Percentiles rank a stretch among this genome's conserved stretches.
Evolutionary conservation across 306 rosid species (phyloP).

Genomic region (Acacia confusa): DNA sequence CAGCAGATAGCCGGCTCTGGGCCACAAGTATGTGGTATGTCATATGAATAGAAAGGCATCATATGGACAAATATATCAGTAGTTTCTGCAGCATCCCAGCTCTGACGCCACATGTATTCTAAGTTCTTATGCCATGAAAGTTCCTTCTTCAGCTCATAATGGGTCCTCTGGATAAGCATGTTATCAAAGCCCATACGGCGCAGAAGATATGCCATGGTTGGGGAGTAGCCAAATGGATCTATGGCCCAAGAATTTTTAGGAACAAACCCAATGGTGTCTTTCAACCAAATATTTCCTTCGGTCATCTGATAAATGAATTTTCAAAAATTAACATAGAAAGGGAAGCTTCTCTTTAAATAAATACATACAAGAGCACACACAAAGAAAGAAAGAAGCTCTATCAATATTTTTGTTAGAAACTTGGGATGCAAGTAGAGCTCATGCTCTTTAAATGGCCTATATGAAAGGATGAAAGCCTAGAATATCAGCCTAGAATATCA

Average conservation of each 20-base stretch:
- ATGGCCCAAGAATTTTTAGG: constrained; percentile 99
- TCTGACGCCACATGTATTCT: constrained; percentile 95
- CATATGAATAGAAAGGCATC: constrained; percentile 99
- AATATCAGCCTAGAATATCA: background rate
- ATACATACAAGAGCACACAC: background rate
- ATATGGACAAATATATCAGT: constrained; percentile 98
- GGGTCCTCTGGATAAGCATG: constrained; percentile 99
- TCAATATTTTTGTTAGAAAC: background rate
- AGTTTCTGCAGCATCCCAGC: constrained; percentile 92
- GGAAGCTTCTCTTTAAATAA: constrained; percentile 3
- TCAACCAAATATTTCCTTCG: constrained; percentile 97
- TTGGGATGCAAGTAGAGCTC: background rate
- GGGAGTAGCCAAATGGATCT: constrained; percentile 98
- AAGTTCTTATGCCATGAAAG: constrained; percentile 84
- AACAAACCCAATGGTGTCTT: constrained; percentile 81
- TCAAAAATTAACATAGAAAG: constrained; percentile 10
- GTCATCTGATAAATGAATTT: constrained; percentile 64
- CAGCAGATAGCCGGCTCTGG: constrained; percentile 99
- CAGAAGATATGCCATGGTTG: constrained; percentile 98
- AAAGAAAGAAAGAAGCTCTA: background rate
- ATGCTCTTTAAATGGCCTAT: background rate
- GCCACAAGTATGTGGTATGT: constrained; percentile 98
- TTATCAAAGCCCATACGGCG: constrained; percentile 99
- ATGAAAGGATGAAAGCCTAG: background rate
- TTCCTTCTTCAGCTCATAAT: constrained; percentile 96